A percentile compares a stretch with the other conserved stretches of the same genome.
Conservation (phyloP, 352 stramenopile species). For the Globisporangium canariense region DNA sequence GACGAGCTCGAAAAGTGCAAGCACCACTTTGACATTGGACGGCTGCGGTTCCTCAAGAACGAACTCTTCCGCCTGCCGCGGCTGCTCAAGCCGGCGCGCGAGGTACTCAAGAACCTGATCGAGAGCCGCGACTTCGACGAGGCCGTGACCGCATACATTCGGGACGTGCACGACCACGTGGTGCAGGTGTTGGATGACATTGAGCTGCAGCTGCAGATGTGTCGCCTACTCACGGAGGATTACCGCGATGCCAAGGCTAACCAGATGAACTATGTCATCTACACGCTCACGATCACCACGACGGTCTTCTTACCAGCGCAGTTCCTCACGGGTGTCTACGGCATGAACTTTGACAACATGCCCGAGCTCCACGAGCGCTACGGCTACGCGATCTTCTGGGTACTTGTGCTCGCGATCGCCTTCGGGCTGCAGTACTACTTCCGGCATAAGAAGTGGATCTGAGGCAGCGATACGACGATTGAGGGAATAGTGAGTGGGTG, state of each 20-base stretch:
- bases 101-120: constrained; percentile 84
- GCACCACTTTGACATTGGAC: constrained; percentile 72
- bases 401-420: constrained; percentile 66
- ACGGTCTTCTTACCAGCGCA: constrained; percentile 85
- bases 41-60: constrained; percentile 71
- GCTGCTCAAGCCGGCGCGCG: constrained; percentile 73
- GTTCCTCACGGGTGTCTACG: constrained; percentile 87
- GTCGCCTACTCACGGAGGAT: constrained; percentile 70
- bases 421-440: constrained; percentile 76
- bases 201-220: constrained; percentile 80
- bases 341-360: constrained; percentile 92
- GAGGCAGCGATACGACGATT: constrained; percentile 8
- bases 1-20: constrained; percentile 61
- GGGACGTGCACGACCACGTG: constrained; percentile 84
- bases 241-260: constrained; percentile 80
- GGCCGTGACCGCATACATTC: constrained; percentile 74
- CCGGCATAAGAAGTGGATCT: constrained; percentile 84
- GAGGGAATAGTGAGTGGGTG: background rate
- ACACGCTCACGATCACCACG: constrained; percentile 89
- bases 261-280: constrained; percentile 90
- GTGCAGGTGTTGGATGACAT: constrained; percentile 81
- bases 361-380: constrained; percentile 79
- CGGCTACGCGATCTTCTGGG: constrained; percentile 83
- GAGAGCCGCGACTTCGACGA: constrained; percentile 82
- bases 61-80: constrained; percentile 74